Conservation (phyloP, 495 filamentous ascomycete species). For the Coniosporium apollinis region DNA sequence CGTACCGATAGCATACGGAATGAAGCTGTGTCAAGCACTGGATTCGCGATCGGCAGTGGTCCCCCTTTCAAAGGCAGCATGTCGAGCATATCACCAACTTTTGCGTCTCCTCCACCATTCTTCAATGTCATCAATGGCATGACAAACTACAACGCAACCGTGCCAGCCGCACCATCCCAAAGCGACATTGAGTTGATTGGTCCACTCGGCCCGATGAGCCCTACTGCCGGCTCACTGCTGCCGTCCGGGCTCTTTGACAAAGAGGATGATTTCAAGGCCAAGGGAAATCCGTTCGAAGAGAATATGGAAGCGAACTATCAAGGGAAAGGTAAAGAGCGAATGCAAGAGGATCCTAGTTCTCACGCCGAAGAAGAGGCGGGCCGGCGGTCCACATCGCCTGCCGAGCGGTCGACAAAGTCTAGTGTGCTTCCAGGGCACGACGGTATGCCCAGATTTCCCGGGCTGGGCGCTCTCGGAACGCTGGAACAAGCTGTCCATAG, state of each 20-base stretch:
- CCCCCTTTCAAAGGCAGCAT: slow-evolving; percentile 13
- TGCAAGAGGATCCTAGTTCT: slow-evolving; percentile 6
- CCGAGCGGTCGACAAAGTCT: too few relatives aligned
- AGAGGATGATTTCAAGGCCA: slow-evolving; percentile 13
- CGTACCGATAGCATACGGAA: slow-evolving; percentile 5
- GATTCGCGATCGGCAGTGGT: slow-evolving; percentile 9
- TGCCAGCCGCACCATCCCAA: slow-evolving; percentile 9
- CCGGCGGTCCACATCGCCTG: too few relatives aligned
- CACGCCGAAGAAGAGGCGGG: too few relatives aligned
- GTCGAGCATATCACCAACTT: slow-evolving; percentile 14
- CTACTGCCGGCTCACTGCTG: slow-evolving; percentile 22
- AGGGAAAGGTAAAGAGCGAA: slow-evolving; percentile 9
- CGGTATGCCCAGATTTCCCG: slow-evolving; percentile 6
- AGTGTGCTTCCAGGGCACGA: slow-evolving; percentile 2
- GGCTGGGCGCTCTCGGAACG: slow-evolving; percentile 12
- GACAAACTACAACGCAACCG: slow-evolving; percentile 3
- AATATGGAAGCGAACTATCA: too few relatives aligned
- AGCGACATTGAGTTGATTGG: slow-evolving; percentile 21
- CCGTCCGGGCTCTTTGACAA: slow-evolving; percentile 25
- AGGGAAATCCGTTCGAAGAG: background rate
- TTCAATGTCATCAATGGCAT: slow-evolving; percentile 25
- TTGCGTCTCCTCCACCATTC: slow-evolving; percentile 12
- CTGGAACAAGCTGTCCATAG: slow-evolving; percentile 11
- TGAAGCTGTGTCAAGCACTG: slow-evolving; percentile 7
- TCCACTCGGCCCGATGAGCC: slow-evolving; percentile 23